phyloP scores from a whole-genome alignment of 163 green algal genomes.

The Scenedesmus sp. region DNA sequence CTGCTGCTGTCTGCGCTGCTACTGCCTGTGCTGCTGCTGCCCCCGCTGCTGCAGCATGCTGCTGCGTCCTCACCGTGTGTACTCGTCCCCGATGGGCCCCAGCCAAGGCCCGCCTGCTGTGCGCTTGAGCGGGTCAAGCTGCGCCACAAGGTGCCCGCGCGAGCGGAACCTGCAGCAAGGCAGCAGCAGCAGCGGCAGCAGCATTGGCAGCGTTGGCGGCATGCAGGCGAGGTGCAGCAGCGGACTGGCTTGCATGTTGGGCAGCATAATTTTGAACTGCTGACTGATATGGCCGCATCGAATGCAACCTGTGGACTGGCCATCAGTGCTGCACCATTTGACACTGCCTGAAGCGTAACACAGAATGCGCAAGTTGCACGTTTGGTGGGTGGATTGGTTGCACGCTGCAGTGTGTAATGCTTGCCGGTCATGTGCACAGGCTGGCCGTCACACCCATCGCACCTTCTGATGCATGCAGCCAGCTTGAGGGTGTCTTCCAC shows the following conservation, averaged over 20 bases:
- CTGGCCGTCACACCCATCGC: neutral
- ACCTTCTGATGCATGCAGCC: slow-evolving; percentile 40
- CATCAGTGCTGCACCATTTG: too few species aligned
- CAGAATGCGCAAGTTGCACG: too few species aligned
- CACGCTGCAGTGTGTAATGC: neutral
- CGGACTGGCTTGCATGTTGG: too few species aligned
- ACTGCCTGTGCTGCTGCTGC: neutral
- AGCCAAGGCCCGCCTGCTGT: slow-evolving; percentile 59
- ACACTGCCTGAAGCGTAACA: too few species aligned
- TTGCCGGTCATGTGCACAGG: neutral
- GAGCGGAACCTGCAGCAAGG: slow-evolving; percentile 59
- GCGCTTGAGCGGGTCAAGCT: slow-evolving; percentile 69
- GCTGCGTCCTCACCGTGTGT: slow-evolving; percentile 17
- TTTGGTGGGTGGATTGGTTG: too few species aligned
- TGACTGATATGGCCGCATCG: too few species aligned
- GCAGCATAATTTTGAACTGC: too few species aligned
- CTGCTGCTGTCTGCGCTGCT: neutral
- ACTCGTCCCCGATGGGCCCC: slow-evolving; percentile 40
- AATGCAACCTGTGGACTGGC: too few species aligned
- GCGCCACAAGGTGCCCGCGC: slow-evolving; percentile 68
- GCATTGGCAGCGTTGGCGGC: neutral
- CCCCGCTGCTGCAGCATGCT: neutral
- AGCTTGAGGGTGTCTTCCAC: slow-evolving; percentile 61
- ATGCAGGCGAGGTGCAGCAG: too few species aligned
- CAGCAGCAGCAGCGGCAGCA: neutral